Percentiles rank a stretch among this genome's conserved stretches.
phyloP scores from a whole-genome alignment of 148 eudicot genomes.

The Nepenthes mirabilis region DNA sequence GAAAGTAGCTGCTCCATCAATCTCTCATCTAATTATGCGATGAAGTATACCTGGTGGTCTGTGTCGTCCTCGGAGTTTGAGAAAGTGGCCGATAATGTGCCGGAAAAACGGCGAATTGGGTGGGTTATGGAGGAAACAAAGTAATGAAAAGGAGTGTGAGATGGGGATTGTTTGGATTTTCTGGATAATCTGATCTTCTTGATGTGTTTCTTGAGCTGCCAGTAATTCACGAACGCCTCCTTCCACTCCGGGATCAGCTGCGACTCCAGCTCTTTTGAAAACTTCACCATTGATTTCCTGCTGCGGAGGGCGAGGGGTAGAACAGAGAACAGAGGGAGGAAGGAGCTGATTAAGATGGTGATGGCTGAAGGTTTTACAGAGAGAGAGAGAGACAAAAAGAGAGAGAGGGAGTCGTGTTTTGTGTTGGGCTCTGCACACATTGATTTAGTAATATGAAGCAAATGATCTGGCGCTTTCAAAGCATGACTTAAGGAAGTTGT shows the following conservation, averaged over 20 bases:
- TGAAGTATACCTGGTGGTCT: too few relatives aligned
- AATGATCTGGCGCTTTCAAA: too few relatives aligned
- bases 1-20: too few relatives aligned
- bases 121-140: slow-evolving; percentile 42
- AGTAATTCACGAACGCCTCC: neutral
- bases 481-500: too few relatives aligned
- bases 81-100: slow-evolving; percentile 7
- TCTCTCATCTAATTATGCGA: too few relatives aligned
- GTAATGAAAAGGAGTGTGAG: slow-evolving; percentile 9
- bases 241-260: neutral
- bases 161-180: slow-evolving; percentile 24
- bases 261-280: neutral
- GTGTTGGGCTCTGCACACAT: too few relatives aligned
- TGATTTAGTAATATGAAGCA: too few relatives aligned
- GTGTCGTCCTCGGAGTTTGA: too few relatives aligned
- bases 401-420: too few relatives aligned
- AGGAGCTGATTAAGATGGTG: neutral
- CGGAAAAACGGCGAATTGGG: slow-evolving; percentile 22
- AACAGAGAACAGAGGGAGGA: neutral
- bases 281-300: neutral
- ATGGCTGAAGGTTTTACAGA: neutral
- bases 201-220: slow-evolving; percentile 56
- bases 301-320: neutral
- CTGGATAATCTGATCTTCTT: slow-evolving; percentile 55
- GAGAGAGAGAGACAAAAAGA: too few relatives aligned